phyloP scores from a whole-genome alignment of 805 yeast genomes.

The Saccharomyces jurei region DNA sequence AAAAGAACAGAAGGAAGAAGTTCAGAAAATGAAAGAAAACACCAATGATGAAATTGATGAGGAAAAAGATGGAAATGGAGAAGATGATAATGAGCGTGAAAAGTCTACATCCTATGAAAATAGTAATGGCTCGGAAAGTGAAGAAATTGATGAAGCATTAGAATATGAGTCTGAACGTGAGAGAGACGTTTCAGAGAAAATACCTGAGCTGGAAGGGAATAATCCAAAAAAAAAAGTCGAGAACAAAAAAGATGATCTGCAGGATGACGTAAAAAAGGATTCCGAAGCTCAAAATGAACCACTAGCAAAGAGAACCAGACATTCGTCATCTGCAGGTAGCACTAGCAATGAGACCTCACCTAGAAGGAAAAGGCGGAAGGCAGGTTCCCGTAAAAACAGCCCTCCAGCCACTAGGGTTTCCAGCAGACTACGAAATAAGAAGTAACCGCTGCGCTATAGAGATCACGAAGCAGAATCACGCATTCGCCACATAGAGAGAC shows the following conservation, averaged over 20 bases:
- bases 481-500: background rate
- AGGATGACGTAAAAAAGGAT: conserved; percentile 7
- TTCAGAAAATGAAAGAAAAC: conserved; percentile 1
- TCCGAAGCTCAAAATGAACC: conserved; percentile 8
- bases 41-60: conserved; percentile 4
- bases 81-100: conserved; percentile 7
- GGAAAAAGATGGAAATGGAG: conserved; percentile 5
- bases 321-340: conserved; percentile 7
- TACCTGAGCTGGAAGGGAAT: background rate
- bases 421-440: conserved; percentile 24
- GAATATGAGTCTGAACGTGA: background rate
- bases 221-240: background rate
- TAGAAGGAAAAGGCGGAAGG: conserved; percentile 13
- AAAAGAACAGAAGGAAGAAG: conserved; percentile 1
- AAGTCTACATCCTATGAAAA: conserved; percentile 4
- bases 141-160: conserved; percentile 5
- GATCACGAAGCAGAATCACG: background rate
- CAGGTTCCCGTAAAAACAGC: conserved; percentile 1
- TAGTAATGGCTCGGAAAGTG: conserved; percentile 1
- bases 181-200: background rate
- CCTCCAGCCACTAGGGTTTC: conserved; percentile 20
- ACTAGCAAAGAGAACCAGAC: conserved; percentile 22
- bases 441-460: conserved; percentile 6
- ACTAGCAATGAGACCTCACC: conserved; percentile 13
- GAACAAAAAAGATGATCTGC: conserved; percentile 1